These are phyloP conservation scores for Aspergillus tamarii DNA, from an alignment of 2,329 filamentous ascomycete genomes.

Conservation along the genomic window DNA sequence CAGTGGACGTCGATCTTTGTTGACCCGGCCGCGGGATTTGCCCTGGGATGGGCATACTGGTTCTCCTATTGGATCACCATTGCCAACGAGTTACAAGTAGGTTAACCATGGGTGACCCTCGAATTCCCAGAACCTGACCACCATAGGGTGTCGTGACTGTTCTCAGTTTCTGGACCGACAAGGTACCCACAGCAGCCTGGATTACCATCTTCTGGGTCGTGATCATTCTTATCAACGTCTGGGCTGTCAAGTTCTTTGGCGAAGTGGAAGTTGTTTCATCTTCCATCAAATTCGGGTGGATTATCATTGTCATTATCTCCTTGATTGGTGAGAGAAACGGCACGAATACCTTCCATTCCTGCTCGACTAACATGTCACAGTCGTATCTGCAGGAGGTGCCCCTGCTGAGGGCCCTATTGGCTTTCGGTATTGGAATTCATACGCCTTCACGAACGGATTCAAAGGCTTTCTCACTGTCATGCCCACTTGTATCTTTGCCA, in stretches of 20 bases:
- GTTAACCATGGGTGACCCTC: neutral
- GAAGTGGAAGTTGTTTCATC: constrained; percentile 51
- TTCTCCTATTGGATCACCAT: constrained; percentile 51
- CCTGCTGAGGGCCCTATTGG: constrained; percentile 44
- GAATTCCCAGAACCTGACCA: too few species aligned
- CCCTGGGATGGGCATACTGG: constrained; percentile 54
- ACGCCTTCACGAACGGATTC: constrained; percentile 50
- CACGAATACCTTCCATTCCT: neutral
- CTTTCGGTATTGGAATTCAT: constrained; percentile 51
- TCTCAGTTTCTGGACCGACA: constrained; percentile 49
- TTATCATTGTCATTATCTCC: constrained; percentile 53
- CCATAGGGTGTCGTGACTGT: constrained; percentile 42
- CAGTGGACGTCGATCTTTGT: constrained; percentile 53
- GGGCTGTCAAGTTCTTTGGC: constrained; percentile 49
- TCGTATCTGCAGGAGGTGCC: constrained; percentile 50
- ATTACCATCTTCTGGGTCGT: constrained; percentile 50
- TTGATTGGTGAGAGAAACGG: constrained; percentile 33
- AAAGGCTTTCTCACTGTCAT: constrained; percentile 46
- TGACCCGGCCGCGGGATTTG: constrained; percentile 47
- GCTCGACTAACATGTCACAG: constrained; percentile 23
- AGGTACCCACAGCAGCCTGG: constrained; percentile 48
- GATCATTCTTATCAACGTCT: constrained; percentile 48
- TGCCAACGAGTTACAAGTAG: constrained; percentile 47
- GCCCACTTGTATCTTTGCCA: constrained; percentile 43
- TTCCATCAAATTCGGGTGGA: constrained; percentile 53